A percentile compares a stretch with the other conserved stretches of the same genome.
Conservation (phyloP, 805 yeast genomes). For the Sugiyamaella boreocaroliniensis region DNA sequence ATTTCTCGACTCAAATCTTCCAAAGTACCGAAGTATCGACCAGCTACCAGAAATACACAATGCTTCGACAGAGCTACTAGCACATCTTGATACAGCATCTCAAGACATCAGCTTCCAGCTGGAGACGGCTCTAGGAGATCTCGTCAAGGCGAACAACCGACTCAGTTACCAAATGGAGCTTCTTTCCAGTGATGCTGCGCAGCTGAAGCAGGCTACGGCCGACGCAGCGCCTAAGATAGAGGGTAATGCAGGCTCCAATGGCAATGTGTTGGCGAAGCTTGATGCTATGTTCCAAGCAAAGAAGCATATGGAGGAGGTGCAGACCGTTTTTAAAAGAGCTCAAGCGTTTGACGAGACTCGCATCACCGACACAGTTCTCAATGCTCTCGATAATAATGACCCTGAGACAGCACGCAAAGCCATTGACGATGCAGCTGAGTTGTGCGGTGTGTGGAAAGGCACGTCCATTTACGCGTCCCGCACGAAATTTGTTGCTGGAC, state of each 20-base stretch:
- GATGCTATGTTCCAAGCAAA: slow-evolving; percentile 21
- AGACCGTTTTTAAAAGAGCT: slow-evolving; percentile 22
- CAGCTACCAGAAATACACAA: slow-evolving; percentile 24
- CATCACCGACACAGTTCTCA: slow-evolving; percentile 26
- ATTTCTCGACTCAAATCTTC: slow-evolving; percentile 22
- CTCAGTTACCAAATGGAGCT: slow-evolving; percentile 31
- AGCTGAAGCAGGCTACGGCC: slow-evolving; percentile 19
- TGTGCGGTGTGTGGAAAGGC: slow-evolving; percentile 25
- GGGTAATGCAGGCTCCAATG: slow-evolving; percentile 6
- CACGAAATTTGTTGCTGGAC: slow-evolving; percentile 19
- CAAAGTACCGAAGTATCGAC: slow-evolving; percentile 6
- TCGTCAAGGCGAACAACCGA: slow-evolving; percentile 23
- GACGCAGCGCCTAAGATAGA: slow-evolving; percentile 14
- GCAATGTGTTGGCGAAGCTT: slow-evolving; percentile 13
- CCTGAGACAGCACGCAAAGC: slow-evolving; percentile 14
- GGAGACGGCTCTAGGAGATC: slow-evolving; percentile 20
- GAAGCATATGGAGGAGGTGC: slow-evolving; percentile 23
- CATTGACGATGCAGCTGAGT: slow-evolving; percentile 12
- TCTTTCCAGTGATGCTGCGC: slow-evolving; percentile 25
- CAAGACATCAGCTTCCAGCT: slow-evolving; percentile 28
- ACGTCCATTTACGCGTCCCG: slow-evolving; percentile 15
- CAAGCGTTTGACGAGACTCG: slow-evolving; percentile 19
- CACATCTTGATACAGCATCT: slow-evolving; percentile 27
- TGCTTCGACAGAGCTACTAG: slow-evolving; percentile 25
- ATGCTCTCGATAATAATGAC: slow-evolving; percentile 12